These are phyloP conservation scores for Termitomyces heimii DNA, from an alignment of 768 basidiomycete genomes.

Conservation along the genomic window DNA sequence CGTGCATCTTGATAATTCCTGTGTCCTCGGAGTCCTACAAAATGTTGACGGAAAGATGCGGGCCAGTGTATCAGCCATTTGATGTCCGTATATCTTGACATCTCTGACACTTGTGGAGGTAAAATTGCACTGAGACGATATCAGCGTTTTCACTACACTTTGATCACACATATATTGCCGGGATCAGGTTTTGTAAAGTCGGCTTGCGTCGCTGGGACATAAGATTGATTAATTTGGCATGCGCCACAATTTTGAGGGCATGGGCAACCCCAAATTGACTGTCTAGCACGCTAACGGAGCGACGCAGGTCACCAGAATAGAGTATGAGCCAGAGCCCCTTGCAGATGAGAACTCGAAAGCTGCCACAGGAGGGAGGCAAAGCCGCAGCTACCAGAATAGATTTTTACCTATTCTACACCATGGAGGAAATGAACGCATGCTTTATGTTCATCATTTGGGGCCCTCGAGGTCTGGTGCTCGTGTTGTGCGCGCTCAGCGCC, in stretches of 20 bases:
- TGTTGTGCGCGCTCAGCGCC: too few species aligned
- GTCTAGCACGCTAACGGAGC: neutral
- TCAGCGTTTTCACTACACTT: neutral
- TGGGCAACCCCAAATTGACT: too few species aligned
- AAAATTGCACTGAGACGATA: neutral
- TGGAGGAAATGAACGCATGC: neutral
- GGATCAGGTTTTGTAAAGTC: neutral
- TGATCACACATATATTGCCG: neutral
- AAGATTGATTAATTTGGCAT: neutral
- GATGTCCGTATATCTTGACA: neutral
- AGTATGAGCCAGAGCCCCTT: neutral
- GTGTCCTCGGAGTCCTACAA: neutral
- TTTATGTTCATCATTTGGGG: neutral
- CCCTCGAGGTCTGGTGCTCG: neutral
- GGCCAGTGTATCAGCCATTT: neutral
- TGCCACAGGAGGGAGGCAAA: neutral
- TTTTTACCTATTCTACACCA: neutral
- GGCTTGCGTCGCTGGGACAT: neutral
- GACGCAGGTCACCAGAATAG: too few species aligned
- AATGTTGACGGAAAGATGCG: conserved; percentile 5
- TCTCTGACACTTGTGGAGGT: neutral
- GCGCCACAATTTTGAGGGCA: conserved; percentile 1
- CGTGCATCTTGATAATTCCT: neutral
- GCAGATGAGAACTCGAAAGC: neutral
- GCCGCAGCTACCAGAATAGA: neutral